Evolutionary conservation across 2,329 filamentous ascomycete species (phyloP), one percentile per base, ranked within the genome.

Genomic region (Botrytis galanthina): DNA sequence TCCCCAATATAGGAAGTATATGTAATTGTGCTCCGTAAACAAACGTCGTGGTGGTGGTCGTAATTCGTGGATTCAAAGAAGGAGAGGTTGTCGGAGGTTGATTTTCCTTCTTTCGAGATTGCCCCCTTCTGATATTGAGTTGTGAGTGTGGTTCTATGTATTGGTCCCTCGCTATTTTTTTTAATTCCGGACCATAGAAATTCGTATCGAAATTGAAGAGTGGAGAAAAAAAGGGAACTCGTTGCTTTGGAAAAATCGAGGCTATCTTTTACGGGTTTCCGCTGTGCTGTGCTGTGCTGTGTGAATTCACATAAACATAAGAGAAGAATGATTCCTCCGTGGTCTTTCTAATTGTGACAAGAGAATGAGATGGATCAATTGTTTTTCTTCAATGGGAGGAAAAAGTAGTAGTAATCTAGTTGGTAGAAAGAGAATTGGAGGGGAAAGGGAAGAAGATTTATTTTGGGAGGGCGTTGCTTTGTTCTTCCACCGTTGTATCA

Each of bases 131-230:
- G 39, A 59, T 60, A 68, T 51, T 68, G 46, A 39, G 44, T 39
- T 29, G 64, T 39, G 26, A n/a, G 46, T 20, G 64, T 51, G 44
- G 32, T 57, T 29, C 35, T 57, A 39, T 35, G 66, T 69, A 57
- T 69, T 57, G 66, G 48, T 57, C 66, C 66, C 66, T 69, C 64
- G 51, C 48, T 57, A 57, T 69, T 57, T 57, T 57, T 57, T 68
- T 57, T 32, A 57, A 69, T 69, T 69, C 66, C 66, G 66, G 48
- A 57, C 48, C 48, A 69, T 69, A 69, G 66, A 69, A 69, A 57
- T 69, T 69, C 66, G 66, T 69, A 69, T 69, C 54, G 66, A 57
- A 44, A 69, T 68, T 68, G 66, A 42, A 69, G 66, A 68, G 66
- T 69, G 66, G 66, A 69, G 66, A 69, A 69, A 59, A 46, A 42